Evolutionary conservation across 1,284 basidiomycete species (phyloP).

Genomic region (Acaromyces ingoldii): DNA sequence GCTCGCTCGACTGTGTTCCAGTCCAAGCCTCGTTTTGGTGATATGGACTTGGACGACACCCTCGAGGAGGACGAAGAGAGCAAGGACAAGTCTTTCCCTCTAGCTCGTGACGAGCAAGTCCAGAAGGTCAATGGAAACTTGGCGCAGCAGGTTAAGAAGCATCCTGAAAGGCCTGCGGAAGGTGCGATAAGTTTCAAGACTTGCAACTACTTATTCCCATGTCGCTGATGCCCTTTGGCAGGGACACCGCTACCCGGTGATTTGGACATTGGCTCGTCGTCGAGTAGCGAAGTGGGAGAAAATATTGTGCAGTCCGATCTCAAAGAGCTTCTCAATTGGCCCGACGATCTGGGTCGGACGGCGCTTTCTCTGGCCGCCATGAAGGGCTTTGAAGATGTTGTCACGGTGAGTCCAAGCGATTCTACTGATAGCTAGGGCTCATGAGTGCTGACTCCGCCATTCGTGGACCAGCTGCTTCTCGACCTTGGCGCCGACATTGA

Average conservation of each 20-base stretch:
- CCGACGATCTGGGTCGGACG: slow-evolving; percentile 78
- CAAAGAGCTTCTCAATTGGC: slow-evolving; percentile 72
- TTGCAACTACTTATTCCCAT: too few species aligned
- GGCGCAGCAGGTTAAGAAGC: background rate
- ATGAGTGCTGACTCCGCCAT: slow-evolving; percentile 9
- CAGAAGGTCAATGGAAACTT: background rate
- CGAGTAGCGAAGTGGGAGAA: background rate
- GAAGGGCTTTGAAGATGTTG: slow-evolving; percentile 81
- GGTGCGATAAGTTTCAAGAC: background rate
- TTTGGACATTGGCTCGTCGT: background rate
- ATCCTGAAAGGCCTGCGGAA: background rate
- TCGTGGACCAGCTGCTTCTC: slow-evolving; percentile 83
- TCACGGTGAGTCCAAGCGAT: slow-evolving; percentile 60
- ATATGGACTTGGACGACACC: background rate
- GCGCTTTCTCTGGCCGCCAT: slow-evolving; percentile 80
- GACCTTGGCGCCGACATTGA: slow-evolving; percentile 82
- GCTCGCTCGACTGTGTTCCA: background rate
- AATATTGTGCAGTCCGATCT: background rate
- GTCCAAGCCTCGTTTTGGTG: background rate
- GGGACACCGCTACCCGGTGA: background rate
- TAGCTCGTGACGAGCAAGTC: background rate
- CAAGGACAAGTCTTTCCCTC: background rate
- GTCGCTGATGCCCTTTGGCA: background rate
- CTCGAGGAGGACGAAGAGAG: background rate
- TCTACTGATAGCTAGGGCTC: background rate